phyloP scores from a whole-genome alignment of 2,329 filamentous ascomycete species.

The Sarocladiaceae sp. region DNA sequence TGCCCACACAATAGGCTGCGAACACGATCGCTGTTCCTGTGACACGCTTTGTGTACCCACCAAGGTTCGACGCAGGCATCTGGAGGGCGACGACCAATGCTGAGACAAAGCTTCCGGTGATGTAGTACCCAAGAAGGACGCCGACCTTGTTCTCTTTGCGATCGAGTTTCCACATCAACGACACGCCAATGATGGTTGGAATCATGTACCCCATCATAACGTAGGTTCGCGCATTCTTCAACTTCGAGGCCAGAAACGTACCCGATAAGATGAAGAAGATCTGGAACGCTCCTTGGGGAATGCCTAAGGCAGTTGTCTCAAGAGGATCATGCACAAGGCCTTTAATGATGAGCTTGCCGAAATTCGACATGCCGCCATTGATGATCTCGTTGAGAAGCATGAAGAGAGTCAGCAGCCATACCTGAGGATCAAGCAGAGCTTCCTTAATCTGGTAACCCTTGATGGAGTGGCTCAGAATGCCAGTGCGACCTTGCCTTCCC shows the following conservation, averaged over 20 bases:
- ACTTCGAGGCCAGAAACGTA: slow-evolving; percentile 45
- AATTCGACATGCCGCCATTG: slow-evolving; percentile 52
- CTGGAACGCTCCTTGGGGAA: slow-evolving; percentile 50
- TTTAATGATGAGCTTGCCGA: slow-evolving; percentile 51
- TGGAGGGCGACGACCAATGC: slow-evolving; percentile 50
- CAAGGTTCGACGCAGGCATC: slow-evolving; percentile 44
- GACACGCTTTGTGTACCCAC: slow-evolving; percentile 43
- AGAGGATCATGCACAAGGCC: slow-evolving; percentile 31
- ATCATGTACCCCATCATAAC: slow-evolving; percentile 48
- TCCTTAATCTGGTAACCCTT: slow-evolving; percentile 45
- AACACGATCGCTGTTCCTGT: slow-evolving; percentile 43
- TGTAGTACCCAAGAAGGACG: slow-evolving; percentile 48
- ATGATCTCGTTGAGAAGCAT: slow-evolving; percentile 51
- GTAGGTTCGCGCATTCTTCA: slow-evolving; percentile 44
- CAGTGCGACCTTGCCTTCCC: slow-evolving; percentile 44
- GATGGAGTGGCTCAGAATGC: slow-evolving; percentile 42
- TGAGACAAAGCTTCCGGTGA: slow-evolving; percentile 42
- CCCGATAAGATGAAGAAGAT: slow-evolving; percentile 49
- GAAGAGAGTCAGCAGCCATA: slow-evolving; percentile 49
- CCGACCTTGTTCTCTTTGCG: slow-evolving; percentile 36
- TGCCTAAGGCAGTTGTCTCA: slow-evolving; percentile 47
- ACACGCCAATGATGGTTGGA: slow-evolving; percentile 45
- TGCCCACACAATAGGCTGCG: slow-evolving; percentile 38
- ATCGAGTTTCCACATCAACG: slow-evolving; percentile 45
- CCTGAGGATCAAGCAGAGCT: slow-evolving; percentile 43